phyloP scores from a whole-genome alignment of 2,329 filamentous ascomycete genomes.

The Paecilomyces dactylethromorphus region DNA sequence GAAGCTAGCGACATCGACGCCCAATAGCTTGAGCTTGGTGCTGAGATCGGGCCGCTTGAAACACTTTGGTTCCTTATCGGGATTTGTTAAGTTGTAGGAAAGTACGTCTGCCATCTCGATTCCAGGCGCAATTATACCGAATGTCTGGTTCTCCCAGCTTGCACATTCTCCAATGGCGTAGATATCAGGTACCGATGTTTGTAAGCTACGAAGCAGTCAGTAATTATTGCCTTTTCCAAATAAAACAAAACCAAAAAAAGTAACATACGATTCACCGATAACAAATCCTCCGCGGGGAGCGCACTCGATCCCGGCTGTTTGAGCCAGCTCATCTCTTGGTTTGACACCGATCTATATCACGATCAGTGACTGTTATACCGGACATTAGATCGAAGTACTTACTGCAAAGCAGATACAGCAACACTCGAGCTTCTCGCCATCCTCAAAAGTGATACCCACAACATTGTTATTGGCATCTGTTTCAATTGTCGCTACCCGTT shows the following conservation, averaged over 20 bases:
- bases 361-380: conserved; percentile 4
- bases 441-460: conserved; percentile 69
- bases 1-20: conserved; percentile 87
- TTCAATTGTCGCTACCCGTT: conserved; percentile 65
- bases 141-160: conserved; percentile 80
- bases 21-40: conserved; percentile 84
- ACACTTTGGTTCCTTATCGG: conserved; percentile 58
- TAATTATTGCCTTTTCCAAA: not conserved
- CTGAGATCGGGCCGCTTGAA: conserved; percentile 83
- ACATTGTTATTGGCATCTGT: conserved; percentile 63
- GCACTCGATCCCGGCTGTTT: conserved; percentile 62
- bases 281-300: conserved; percentile 67
- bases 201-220: conserved; percentile 36
- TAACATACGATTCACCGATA: conserved; percentile 36
- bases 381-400: conserved; percentile 15
- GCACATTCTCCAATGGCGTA: conserved; percentile 91
- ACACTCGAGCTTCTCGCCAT: conserved; percentile 70
- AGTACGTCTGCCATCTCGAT: conserved; percentile 91
- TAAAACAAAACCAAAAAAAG: no score
- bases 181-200: conserved; percentile 64
- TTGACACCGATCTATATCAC: conserved; percentile 63
- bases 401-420: conserved; percentile 78
- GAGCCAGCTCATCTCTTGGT: conserved; percentile 70
- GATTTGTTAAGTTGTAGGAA: conserved; percentile 82
- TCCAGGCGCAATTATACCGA: conserved; percentile 81